A percentile compares a stretch with the other conserved stretches of the same genome.
phyloP scores from a whole-genome alignment of 2,329 filamentous ascomycete species.

The Fusarium sp. region DNA sequence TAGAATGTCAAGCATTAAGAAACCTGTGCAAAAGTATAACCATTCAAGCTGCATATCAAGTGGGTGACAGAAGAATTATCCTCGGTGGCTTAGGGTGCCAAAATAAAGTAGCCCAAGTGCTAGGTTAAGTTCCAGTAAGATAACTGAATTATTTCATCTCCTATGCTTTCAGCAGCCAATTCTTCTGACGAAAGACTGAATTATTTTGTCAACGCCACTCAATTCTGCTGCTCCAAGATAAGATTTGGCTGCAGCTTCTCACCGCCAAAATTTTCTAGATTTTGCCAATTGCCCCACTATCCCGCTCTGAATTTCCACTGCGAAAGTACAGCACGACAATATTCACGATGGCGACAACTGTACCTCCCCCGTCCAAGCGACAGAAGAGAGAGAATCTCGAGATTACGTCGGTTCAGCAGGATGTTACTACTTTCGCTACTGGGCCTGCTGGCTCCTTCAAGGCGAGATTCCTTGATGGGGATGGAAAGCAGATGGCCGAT shows the following conservation, averaged over 20 bases:
- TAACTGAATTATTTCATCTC: accelerated
- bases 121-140: accelerated
- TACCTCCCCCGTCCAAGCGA: slow-evolving; percentile 88
- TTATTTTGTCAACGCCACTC: not conserved
- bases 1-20: slow-evolving; percentile 1
- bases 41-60: not conserved
- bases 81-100: not conserved
- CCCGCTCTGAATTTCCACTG: slow-evolving; percentile 23
- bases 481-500: slow-evolving; percentile 78
- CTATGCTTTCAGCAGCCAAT: not conserved
- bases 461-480: slow-evolving; percentile 87
- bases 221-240: not conserved
- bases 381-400: slow-evolving; percentile 82
- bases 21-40: not conserved
- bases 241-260: slow-evolving; percentile 34
- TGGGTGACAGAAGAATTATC: not conserved
- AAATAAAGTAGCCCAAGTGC: not conserved
- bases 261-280: slow-evolving; percentile 50
- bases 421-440: slow-evolving; percentile 72
- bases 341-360: slow-evolving; percentile 77
- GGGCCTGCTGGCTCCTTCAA: slow-evolving; percentile 80
- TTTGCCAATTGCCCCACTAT: slow-evolving; percentile 50
- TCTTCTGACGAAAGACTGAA: not conserved
- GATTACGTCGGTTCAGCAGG: slow-evolving; percentile 78
- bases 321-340: slow-evolving; percentile 8